These are phyloP conservation scores for Oryza coarctata DNA, from an alignment of 176 grass and related monocot species.

Conservation along the genomic window DNA sequence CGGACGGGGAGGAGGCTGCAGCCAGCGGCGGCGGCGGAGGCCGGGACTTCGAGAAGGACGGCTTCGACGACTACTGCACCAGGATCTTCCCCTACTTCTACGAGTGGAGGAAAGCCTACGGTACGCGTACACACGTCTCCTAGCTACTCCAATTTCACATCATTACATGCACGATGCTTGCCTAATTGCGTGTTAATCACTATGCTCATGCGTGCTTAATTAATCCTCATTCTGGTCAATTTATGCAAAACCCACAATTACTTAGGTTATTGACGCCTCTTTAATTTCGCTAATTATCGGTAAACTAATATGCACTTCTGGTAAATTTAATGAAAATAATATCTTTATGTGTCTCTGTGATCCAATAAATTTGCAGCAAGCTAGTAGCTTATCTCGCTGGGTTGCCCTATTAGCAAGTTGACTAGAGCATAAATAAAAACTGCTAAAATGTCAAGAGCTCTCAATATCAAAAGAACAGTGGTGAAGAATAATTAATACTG, in stretches of 20 bases:
- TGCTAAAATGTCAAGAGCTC: not conserved
- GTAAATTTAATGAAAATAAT: not conserved
- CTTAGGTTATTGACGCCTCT: not conserved
- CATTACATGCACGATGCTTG: not conserved
- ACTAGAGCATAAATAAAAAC: not conserved
- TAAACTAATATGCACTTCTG: not conserved
- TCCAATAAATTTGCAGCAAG: not conserved
- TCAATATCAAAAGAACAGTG: conserved; percentile 14
- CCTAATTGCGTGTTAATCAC: not conserved
- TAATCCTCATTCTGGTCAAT: not conserved
- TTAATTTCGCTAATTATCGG: not conserved
- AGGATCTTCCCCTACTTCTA: conserved; percentile 89
- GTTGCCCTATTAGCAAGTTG: not conserved
- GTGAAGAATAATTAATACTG: conserved; percentile 1
- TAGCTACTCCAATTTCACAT: not conserved
- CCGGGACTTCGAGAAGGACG: conserved; percentile 36
- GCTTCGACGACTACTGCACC: conserved; percentile 70
- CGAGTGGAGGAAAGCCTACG: conserved; percentile 88
- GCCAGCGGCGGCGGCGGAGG: not conserved
- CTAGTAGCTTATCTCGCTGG: not conserved
- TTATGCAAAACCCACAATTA: not conserved
- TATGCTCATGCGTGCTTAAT: not conserved
- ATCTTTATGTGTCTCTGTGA: not conserved
- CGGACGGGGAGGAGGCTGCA: not conserved
- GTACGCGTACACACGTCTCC: conserved; percentile 34